phyloP scores from a whole-genome alignment of 2,329 filamentous ascomycete genomes.

The Fusarium sp. region DNA sequence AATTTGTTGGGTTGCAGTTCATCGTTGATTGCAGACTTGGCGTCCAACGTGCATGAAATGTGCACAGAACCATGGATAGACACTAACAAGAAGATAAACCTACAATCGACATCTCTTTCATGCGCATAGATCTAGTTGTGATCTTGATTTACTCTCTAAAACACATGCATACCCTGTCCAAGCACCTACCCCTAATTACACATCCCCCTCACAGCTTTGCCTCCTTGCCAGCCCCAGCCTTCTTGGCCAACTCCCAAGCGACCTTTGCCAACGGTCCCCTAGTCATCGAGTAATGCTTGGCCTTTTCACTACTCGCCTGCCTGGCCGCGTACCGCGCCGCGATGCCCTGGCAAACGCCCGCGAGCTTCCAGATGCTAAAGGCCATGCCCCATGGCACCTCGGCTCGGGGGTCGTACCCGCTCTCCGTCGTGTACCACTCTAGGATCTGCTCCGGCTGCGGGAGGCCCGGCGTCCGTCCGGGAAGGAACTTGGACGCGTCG shows the following conservation, averaged over 20 bases:
- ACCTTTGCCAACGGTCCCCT: slow-evolving; percentile 80
- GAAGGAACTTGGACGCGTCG: slow-evolving; percentile 66
- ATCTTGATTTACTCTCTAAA: background rate
- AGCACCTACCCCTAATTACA: background rate
- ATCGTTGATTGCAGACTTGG: background rate
- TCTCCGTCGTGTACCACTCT: slow-evolving; percentile 58
- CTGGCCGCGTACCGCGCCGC: slow-evolving; percentile 85
- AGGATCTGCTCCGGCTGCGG: slow-evolving; percentile 56
- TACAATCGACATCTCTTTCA: background rate
- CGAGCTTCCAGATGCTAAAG: slow-evolving; percentile 71
- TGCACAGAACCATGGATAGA: background rate
- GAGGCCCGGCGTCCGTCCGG: slow-evolving; percentile 74
- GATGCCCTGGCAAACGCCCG: slow-evolving; percentile 85
- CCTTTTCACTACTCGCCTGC: slow-evolving; percentile 90
- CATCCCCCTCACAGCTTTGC: slow-evolving; percentile 42
- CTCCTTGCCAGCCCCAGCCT: slow-evolving; percentile 46
- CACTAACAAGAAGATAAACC: background rate
- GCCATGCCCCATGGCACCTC: slow-evolving; percentile 72
- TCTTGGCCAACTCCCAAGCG: slow-evolving; percentile 79
- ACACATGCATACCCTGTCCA: background rate
- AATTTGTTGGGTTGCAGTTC: background rate
- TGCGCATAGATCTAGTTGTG: background rate
- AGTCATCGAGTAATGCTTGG: slow-evolving; percentile 76
- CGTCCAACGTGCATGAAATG: background rate
- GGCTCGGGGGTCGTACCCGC: slow-evolving; percentile 76